Evolutionary conservation across 805 yeast species (phyloP), one percentile per base, ranked within the genome.

Genomic region (Ogataea corticis): DNA sequence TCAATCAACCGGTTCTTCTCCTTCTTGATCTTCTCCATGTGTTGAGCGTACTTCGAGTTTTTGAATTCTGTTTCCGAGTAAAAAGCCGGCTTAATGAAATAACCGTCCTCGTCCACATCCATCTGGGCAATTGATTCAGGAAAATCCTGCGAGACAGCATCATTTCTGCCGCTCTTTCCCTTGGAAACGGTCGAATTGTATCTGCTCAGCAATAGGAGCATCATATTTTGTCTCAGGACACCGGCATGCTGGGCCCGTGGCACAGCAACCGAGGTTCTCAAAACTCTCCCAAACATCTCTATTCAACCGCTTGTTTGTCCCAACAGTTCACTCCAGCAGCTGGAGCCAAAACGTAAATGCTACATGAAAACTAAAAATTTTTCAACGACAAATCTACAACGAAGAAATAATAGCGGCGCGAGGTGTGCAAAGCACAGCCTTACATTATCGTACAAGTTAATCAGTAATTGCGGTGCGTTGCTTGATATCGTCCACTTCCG

Each of bases 401-500:
- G 3, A 14, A 23, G 18, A 13, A 23, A 9, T n/a, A 23, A 7
- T 35, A 35, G 30, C 15, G 38, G 38, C 23, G 38, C 19, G 18
- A 35, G 38, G 38, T 35, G 38, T 35, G 13, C 25, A 21, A 5
- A 6, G 33, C 30, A 47, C 50, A 36, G 21, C 51, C 41, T 15
- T 41, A 41, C 45, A 44, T 40, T 21, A 21, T 9, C 9, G 25
- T 21, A 21, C 25, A 21, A 21, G 9, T 21, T 21, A 21, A 9
- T 21, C 25, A 21, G 9, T 9, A 21, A 21, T 9, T 6, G 25
- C 19, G 29, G 55, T 54, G 17, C 52, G 45, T 14, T 13, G 21
- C 31, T 75, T 69, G 17, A 86, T 83, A 42, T 74, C 74, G 10
- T 80, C 77, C 5, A 91, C 85, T 2, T 73, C 75, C 0, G 61